Percentiles rank a stretch among this genome's conserved stretches.
Evolutionary conservation across 1,139 yeast species (phyloP).

Genomic region (Nakaseomyces uthaithaninus): DNA sequence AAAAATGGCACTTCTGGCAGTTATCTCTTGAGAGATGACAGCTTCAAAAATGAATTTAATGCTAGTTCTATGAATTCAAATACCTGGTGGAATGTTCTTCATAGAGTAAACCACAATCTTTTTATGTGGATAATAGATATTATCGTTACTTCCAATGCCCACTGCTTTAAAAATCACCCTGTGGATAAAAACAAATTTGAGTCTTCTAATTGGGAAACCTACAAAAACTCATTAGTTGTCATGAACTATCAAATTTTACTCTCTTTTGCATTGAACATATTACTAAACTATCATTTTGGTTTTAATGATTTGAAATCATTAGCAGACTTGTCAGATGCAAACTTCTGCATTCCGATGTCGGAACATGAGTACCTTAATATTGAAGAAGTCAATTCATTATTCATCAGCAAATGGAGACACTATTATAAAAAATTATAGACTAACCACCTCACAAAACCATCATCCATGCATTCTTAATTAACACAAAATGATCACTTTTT

Average conservation of each 20-base stretch:
- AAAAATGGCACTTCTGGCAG: constrained; percentile 24
- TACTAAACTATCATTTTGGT: constrained; percentile 44
- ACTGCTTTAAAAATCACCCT: constrained; percentile 21
- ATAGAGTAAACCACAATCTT: constrained; percentile 27
- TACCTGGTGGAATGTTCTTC: constrained; percentile 30
- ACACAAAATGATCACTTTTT: too few species aligned
- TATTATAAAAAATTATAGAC: constrained; percentile 28
- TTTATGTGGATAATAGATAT: constrained; percentile 32
- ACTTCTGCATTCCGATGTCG: constrained; percentile 24
- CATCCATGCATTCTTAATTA: not conserved
- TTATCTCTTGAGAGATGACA: constrained; percentile 23
- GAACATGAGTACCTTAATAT: constrained; percentile 21
- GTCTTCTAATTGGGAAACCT: constrained; percentile 26
- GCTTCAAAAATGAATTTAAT: constrained; percentile 28
- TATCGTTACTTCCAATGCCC: constrained; percentile 27
- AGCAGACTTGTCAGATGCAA: constrained; percentile 19
- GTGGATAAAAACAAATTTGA: constrained; percentile 14
- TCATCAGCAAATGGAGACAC: constrained; percentile 30
- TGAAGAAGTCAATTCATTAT: constrained; percentile 19
- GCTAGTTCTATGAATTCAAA: constrained; percentile 24
- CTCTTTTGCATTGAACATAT: constrained; percentile 34
- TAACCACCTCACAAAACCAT: not conserved
- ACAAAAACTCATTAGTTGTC: constrained; percentile 24
- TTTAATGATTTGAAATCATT: constrained; percentile 36
- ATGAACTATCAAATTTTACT: constrained; percentile 36